Conservation (phyloP, 1,284 basidiomycete genomes). For the Sphagnurus paluster region DNA sequence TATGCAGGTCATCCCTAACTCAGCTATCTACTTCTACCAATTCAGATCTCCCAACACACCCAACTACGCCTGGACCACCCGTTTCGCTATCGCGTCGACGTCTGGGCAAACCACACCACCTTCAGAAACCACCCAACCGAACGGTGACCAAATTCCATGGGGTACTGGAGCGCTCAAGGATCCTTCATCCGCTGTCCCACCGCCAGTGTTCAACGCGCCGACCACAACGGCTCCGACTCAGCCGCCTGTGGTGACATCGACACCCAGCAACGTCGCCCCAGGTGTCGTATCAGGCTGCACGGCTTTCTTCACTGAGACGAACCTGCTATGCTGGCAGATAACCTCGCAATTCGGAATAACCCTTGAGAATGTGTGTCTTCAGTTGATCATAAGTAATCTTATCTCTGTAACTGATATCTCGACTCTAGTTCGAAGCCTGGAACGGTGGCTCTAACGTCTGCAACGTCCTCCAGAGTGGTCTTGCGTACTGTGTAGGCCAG, state of each 20-base stretch:
- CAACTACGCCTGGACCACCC: constrained; percentile 70
- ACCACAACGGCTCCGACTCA: not conserved
- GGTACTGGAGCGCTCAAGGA: constrained; percentile 32
- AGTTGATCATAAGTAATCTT: not conserved
- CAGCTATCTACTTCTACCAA: constrained; percentile 80
- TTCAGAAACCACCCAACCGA: constrained; percentile 52
- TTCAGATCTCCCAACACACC: constrained; percentile 48
- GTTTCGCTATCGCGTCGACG: constrained; percentile 72
- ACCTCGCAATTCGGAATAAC: constrained; percentile 3
- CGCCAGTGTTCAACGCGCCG: constrained; percentile 3
- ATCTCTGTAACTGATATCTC: not conserved
- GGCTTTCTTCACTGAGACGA: constrained; percentile 6
- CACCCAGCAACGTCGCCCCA: constrained; percentile 5
- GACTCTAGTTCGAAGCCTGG: constrained; percentile 5
- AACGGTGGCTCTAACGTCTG: constrained; percentile 7
- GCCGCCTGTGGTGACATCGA: not conserved
- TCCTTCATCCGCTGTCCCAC: constrained; percentile 3
- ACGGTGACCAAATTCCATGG: constrained; percentile 13
- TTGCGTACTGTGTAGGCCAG: constrained; percentile 2
- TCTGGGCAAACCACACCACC: constrained; percentile 50
- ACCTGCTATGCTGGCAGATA: constrained; percentile 5
- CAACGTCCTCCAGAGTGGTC: constrained; percentile 5
- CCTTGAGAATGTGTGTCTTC: constrained; percentile 18
- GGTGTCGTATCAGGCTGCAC: constrained; percentile 6
- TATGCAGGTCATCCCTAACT: constrained; percentile 56